Base-by-base conservation (phyloP, 805 yeast genomes). In the Candida qinlingensis region DNA sequence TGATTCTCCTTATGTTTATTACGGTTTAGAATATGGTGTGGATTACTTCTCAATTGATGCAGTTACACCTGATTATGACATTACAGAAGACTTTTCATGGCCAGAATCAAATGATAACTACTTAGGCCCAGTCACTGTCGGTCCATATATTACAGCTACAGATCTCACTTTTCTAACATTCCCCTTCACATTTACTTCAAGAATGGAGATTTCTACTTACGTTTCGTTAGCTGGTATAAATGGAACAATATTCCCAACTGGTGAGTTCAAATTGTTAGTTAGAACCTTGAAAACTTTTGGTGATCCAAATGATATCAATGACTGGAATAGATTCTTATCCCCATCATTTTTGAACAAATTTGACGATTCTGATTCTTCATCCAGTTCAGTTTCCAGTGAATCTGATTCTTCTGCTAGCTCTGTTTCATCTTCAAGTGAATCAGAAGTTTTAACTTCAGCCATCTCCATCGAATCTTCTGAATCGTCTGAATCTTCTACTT, bases 21-120 rank as follows among this genome's bases (percentile, higher is more conserved):
- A 35, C 47, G 40, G 29, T 37, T 13, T 39, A 31, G 42, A 46
- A 13, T 48, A 48, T 35, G 56, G 54, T 42, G 13, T 51, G 26
- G 51, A 50, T 43, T 38, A 36, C 11, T 10, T 34, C 19, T 53
- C 57, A 2, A 41, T 48, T 28, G 57, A 54, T 44, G 13, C 51
- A 39, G 57, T 54, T 43, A 52, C 46, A 10, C 41, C 42, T 4
- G 53, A 51, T 26, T 54, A 51, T 34, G 49, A 51, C 29, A 4
- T 51, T 19, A 25, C 37, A 8, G 11, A 41, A 6, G 48, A 44
- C 12, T 12, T 27, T 4, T 46, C 39, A 19, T 53, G 51, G 11
- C 49, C 52, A 8, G 50, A 43, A 26, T 37, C 46, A 3, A 51
- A 51, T 10, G 45, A 40, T 42, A 38, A 46, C 7, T 9, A 9